Evolutionary conservation across 2,329 filamentous ascomycete genomes (phyloP).

Genomic region (Calonectria pauciramosa): DNA sequence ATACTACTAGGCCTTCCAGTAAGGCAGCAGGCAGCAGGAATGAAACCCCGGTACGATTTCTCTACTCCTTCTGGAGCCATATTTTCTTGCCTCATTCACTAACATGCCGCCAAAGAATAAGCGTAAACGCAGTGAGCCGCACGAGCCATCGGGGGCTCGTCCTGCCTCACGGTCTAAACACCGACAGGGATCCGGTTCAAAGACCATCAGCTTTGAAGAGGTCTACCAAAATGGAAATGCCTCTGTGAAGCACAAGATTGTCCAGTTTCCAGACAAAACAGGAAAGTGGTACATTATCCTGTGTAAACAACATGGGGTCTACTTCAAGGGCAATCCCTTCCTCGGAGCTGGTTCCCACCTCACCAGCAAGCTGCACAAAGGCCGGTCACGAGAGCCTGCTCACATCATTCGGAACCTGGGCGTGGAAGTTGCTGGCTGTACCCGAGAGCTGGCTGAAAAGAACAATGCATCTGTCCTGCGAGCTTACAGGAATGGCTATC

Average conservation of each 20-base stretch:
- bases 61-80: background rate
- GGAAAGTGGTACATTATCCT: slow-evolving; percentile 2
- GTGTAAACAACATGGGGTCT: background rate
- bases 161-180: background rate
- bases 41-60: background rate
- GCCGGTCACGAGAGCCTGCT: background rate
- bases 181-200: background rate
- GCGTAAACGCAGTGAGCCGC: background rate
- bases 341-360: background rate
- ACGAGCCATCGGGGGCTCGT: background rate
- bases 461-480: background rate
- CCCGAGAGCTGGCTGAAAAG: background rate
- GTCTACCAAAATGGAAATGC: background rate
- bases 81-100: background rate
- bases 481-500: background rate
- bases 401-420: background rate
- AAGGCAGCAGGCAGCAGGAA: background rate
- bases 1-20: background rate
- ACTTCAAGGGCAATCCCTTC: background rate
- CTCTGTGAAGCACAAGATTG: background rate
- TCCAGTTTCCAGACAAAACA: background rate
- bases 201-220: background rate
- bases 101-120: background rate
- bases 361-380: background rate
- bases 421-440: background rate